Percentiles rank a stretch among this genome's conserved stretches.
phyloP scores from a whole-genome alignment of 2,329 filamentous ascomycete genomes.

The Verruconis gallopava region DNA sequence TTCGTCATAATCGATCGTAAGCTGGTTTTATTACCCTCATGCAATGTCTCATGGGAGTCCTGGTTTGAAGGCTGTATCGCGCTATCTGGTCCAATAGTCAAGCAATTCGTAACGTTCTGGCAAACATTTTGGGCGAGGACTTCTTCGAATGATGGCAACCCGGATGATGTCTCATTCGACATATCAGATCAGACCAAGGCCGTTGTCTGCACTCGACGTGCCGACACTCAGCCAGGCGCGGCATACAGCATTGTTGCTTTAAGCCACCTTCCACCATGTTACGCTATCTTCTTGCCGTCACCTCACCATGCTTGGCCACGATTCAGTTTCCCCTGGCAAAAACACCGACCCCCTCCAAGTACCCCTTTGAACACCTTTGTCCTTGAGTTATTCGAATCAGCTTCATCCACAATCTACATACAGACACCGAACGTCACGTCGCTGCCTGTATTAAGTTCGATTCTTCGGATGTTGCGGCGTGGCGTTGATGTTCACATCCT shows the following conservation, averaged over 20 bases:
- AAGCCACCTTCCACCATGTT: constrained; percentile 16
- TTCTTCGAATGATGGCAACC: background rate
- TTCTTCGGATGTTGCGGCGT: constrained; percentile 48
- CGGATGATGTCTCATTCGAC: background rate
- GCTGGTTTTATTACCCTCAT: constrained; percentile 59
- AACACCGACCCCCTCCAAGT: constrained; percentile 36
- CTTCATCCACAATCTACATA: constrained; percentile 48
- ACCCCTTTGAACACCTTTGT: constrained; percentile 58
- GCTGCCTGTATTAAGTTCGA: constrained; percentile 45
- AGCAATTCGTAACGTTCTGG: constrained; percentile 54
- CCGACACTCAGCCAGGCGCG: background rate
- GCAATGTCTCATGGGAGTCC: constrained; percentile 77
- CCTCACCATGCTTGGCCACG: constrained; percentile 56
- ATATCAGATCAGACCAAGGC: too few relatives aligned
- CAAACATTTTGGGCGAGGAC: constrained; percentile 45
- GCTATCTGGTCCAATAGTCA: constrained; percentile 48
- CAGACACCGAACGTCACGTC: constrained; percentile 71
- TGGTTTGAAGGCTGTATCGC: constrained; percentile 73
- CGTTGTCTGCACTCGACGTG: background rate
- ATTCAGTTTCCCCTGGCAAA: constrained; percentile 46
- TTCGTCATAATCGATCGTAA: constrained; percentile 61
- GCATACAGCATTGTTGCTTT: constrained; percentile 3
- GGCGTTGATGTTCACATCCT: constrained; percentile 57
- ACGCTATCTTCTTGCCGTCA: constrained; percentile 58
- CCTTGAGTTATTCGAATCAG: constrained; percentile 46